A percentile compares a stretch with the other conserved stretches of the same genome.
Evolutionary conservation across 1,284 basidiomycete genomes (phyloP).

Genomic region (Leccinum glutinopallens): DNA sequence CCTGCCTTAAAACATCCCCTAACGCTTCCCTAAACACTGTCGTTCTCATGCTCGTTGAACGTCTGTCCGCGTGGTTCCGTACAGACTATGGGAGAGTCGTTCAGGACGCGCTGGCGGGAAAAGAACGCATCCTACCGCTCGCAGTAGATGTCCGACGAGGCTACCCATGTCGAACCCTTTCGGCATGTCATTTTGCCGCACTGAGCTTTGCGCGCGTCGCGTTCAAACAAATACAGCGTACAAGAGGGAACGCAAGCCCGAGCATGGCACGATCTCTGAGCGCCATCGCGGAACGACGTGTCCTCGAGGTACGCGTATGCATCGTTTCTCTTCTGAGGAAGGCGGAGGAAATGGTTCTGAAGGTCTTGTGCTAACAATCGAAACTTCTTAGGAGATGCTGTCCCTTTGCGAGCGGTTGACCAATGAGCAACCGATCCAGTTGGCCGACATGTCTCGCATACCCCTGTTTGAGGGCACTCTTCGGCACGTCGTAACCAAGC

Average conservation of each 20-base stretch:
- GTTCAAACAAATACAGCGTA: constrained; percentile 41
- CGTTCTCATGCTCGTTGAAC: constrained; percentile 23
- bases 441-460: constrained; percentile 27
- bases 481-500: constrained; percentile 14
- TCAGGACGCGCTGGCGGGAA: constrained; percentile 30
- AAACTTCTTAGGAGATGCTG: constrained; percentile 21
- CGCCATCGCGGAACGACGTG: constrained; percentile 15
- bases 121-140: constrained; percentile 28
- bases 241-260: constrained; percentile 25
- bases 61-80: constrained; percentile 17
- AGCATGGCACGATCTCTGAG: constrained; percentile 35
- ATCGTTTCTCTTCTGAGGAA: not conserved
- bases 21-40: not conserved
- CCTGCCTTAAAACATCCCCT: not conserved
- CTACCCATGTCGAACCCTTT: constrained; percentile 17
- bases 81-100: constrained; percentile 11
- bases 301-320: constrained; percentile 25
- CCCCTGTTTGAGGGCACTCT: constrained; percentile 27
- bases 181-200: constrained; percentile 27
- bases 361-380: constrained; percentile 8
- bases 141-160: constrained; percentile 2
- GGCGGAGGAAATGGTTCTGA: not conserved
- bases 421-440: constrained; percentile 9
- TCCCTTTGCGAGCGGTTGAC: constrained; percentile 23
- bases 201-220: constrained; percentile 34